A percentile compares a stretch with the other conserved stretches of the same genome.
Conservation (phyloP, 1,284 basidiomycete genomes). For the Schizophyllum amplum region DNA sequence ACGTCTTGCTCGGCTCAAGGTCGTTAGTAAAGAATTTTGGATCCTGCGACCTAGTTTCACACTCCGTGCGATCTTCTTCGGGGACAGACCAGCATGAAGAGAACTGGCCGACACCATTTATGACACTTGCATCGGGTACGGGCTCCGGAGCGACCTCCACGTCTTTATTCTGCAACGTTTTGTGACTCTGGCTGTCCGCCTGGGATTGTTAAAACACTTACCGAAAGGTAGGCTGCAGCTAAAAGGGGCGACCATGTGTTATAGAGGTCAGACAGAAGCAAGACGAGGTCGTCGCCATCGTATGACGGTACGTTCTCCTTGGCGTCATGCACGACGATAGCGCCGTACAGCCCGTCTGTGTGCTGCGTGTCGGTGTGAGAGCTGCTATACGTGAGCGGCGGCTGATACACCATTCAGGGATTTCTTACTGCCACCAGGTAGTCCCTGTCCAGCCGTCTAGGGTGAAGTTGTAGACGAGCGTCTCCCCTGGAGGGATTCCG, state of each 20-base stretch:
- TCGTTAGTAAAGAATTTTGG: background rate
- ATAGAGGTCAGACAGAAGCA: conserved; percentile 30
- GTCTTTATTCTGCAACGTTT: conserved; percentile 1
- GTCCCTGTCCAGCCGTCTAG: conserved; percentile 11
- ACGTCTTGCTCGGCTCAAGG: conserved; percentile 1
- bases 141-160: conserved; percentile 27
- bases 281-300: conserved; percentile 25
- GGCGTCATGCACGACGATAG: conserved; percentile 26
- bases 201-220: conserved; percentile 14
- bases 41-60: background rate
- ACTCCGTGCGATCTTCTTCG: background rate
- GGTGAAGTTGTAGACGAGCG: conserved; percentile 38
- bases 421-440: conserved; percentile 12
- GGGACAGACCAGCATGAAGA: background rate
- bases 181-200: background rate
- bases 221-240: conserved; percentile 13
- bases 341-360: conserved; percentile 39
- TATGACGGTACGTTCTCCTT: conserved; percentile 18
- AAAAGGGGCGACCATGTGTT: conserved; percentile 15
- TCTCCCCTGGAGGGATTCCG: conserved; percentile 36
- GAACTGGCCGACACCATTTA: conserved; percentile 29
- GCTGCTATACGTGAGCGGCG: background rate
- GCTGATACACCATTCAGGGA: conserved; percentile 10
- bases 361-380: conserved; percentile 22
- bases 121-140: conserved; percentile 27